A percentile compares a stretch with the other conserved stretches of the same genome.
Conservation (phyloP, 495 filamentous ascomycete genomes). For the Aspergillus steynii region DNA sequence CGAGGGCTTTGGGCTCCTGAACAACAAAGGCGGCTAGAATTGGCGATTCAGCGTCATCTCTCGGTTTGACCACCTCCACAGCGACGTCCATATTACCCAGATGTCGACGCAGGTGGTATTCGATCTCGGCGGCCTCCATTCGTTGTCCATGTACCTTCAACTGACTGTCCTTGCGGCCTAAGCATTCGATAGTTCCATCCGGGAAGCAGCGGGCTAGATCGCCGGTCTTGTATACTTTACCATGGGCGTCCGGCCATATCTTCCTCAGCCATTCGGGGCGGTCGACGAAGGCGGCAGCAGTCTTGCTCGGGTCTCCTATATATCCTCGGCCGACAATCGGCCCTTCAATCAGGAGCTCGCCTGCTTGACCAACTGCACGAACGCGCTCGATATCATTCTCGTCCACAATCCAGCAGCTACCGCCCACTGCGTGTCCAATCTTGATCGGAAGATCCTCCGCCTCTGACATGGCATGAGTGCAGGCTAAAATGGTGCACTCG, state of each 20-base stretch:
- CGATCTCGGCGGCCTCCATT: constrained; percentile 37
- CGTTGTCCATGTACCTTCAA: constrained; percentile 19
- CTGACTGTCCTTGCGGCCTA: constrained; percentile 38
- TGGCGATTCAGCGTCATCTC: too few species aligned
- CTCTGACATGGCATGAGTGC: neutral
- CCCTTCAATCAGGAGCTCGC: constrained; percentile 50
- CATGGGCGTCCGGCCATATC: constrained; percentile 16
- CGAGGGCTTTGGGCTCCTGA: too few species aligned
- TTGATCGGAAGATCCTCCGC: constrained; percentile 7
- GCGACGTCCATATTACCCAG: neutral
- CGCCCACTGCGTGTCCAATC: constrained; percentile 20
- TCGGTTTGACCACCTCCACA: neutral
- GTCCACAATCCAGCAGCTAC: constrained; percentile 12
- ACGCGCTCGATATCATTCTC: constrained; percentile 20
- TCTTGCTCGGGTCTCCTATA: constrained; percentile 12
- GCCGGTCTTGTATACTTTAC: constrained; percentile 18
- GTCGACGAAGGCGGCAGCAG: constrained; percentile 22
- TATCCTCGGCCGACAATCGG: constrained; percentile 28
- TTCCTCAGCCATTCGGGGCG: constrained; percentile 26
- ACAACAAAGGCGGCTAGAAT: too few species aligned
- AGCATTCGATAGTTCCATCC: constrained; percentile 39
- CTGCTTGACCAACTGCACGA: constrained; percentile 43
- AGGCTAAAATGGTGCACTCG: constrained; percentile 20
- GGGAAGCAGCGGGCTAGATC: constrained; percentile 34
- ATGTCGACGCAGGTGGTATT: constrained; percentile 16